Base-by-base conservation (phyloP, 176 grass and related monocot genomes). In the Carex cristatella region DNA sequence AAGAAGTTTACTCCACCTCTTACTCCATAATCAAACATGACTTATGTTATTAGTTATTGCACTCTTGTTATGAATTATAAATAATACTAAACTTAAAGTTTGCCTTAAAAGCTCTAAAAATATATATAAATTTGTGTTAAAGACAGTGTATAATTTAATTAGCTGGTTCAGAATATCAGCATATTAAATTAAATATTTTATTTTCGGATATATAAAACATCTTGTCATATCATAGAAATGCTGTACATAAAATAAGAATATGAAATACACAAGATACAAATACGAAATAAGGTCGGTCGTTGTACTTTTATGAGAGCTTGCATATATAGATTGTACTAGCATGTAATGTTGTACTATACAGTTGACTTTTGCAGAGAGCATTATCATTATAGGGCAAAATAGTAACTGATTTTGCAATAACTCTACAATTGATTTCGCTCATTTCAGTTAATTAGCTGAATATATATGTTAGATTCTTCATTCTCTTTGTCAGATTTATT, bases 301-400 rank as follows among this genome's bases (percentile, higher is more conserved):
- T 78, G 74, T 78, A 78, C 74, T 77, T 33, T 10, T 30, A 49
- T 4, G 13, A 55, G 12, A 56, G 11, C 48, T 32, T 32, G 23
- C 46, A 7, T 46, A 40, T 40, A 54, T 77, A 32, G 19, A 54
- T 77, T 77, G 74, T 78, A 78, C 74, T 78, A 57, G 23, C 74
- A 78, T 32, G 1, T 77, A 55, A 16, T 78, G 28, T 57, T 78
- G 74, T 78, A 78, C 74, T 78, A 77, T 77, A 56, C 74, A 78
- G 74, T 78, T 78, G 74, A 78, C 74, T 32, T 32, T 78, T 78
- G 74, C 27, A 78, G 5, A 78, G 48, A 28, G 42, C 19, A 63
- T 11, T 18, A 44, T 11, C 19, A 63, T 11, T 18, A 44, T 11
- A 28, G 10, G 10, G 33, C 64, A 10, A 1, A 7, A 65, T 11